Evolutionary conservation across 768 basidiomycete species (phyloP).

Genomic region (Russula olivacea): DNA sequence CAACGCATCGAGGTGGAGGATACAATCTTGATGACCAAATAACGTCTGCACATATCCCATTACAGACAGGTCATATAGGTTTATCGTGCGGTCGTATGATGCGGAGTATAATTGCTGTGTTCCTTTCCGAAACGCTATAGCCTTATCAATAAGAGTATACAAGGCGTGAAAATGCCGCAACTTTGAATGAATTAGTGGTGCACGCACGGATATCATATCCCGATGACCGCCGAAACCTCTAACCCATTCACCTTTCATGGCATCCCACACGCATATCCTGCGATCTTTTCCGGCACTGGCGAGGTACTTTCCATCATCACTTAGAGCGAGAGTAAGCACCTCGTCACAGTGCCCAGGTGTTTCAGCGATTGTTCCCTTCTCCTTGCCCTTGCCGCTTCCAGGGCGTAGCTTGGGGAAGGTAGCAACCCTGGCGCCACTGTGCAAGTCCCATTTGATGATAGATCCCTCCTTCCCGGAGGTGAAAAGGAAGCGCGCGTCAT

Average conservation of each 20-base stretch:
- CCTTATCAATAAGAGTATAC: constrained; percentile 34
- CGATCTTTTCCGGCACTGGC: constrained; percentile 86
- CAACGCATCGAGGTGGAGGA: constrained; percentile 72
- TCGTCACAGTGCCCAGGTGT: constrained; percentile 81
- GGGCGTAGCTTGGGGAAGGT: constrained; percentile 57
- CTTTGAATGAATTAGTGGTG: constrained; percentile 31
- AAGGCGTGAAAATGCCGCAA: constrained; percentile 32
- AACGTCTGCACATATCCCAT: constrained; percentile 94
- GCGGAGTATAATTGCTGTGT: constrained; percentile 69
- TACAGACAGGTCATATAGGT: constrained; percentile 75
- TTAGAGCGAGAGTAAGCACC: constrained; percentile 76
- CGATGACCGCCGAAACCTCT: constrained; percentile 76
- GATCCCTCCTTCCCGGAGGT: constrained; percentile 88
- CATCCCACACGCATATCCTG: constrained; percentile 82
- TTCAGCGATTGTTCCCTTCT: constrained; percentile 46
- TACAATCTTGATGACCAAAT: constrained; percentile 93
- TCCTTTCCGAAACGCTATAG: constrained; percentile 70
- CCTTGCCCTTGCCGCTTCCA: constrained; percentile 42
- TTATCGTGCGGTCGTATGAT: constrained; percentile 83
- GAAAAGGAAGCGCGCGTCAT: constrained; percentile 70
- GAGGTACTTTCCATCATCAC: constrained; percentile 76
- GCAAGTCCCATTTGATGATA: constrained; percentile 81
- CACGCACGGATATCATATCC: constrained; percentile 62
- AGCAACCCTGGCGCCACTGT: constrained; percentile 51
- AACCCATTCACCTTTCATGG: constrained; percentile 66